Conservation (phyloP, 164 flowering plant genomes). For the Aristolochia californica region DNA sequence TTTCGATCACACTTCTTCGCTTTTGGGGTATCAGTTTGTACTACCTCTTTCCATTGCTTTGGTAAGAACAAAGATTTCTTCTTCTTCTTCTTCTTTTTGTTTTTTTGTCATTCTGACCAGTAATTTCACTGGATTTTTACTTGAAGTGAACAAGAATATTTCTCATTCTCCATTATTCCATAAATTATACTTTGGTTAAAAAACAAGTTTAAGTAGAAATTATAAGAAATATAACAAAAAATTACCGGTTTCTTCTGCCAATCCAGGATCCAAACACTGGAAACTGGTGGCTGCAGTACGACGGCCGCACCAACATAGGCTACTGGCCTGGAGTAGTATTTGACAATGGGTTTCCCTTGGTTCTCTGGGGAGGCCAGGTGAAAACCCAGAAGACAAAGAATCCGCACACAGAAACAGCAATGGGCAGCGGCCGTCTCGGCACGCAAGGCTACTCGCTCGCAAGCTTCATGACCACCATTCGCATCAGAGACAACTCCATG, state of each 20-base stretch:
- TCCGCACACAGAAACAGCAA: conserved; percentile 1
- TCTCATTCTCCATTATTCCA: too few species aligned
- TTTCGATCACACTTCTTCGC: neutral
- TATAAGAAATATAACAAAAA: too few species aligned
- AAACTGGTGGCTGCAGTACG: conserved; percentile 4
- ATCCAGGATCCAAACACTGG: neutral
- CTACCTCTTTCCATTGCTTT: neutral
- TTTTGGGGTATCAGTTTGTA: neutral
- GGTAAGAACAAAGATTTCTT: neutral
- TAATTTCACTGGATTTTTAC: too few species aligned
- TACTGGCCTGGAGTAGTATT: conserved; percentile 2
- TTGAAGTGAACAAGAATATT: too few species aligned
- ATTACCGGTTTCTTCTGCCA: too few species aligned
- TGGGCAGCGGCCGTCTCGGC: neutral
- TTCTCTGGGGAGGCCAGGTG: conserved; percentile 4
- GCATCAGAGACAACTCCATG: neutral
- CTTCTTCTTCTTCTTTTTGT: too few species aligned
- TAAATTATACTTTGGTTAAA: too few species aligned
- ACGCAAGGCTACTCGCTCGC: neutral
- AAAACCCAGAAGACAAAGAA: neutral
- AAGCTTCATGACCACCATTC: neutral
- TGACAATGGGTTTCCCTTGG: neutral
- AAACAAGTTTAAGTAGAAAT: too few species aligned
- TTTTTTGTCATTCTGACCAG: too few species aligned
- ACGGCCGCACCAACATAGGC: neutral